Percentiles rank a stretch among this genome's conserved stretches.
Conservation (phyloP, 257 asterid species). For the Solanum phureja region DNA sequence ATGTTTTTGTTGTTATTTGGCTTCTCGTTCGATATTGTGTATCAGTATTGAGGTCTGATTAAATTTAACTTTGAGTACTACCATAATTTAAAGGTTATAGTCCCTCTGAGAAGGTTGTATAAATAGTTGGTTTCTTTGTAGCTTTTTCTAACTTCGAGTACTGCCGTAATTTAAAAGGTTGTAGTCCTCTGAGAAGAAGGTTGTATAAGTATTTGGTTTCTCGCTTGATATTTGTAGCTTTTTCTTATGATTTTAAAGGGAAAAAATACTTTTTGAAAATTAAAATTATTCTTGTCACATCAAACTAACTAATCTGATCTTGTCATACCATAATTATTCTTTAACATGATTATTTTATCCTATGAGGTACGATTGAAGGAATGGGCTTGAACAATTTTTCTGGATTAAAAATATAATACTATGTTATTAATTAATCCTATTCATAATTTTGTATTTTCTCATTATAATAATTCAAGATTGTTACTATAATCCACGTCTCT, state of each 20-base stretch:
- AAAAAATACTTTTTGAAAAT: background rate
- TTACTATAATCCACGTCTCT: background rate
- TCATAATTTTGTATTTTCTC: background rate
- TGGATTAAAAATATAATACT: background rate
- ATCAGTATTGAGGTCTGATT: background rate
- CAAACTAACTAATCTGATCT: background rate
- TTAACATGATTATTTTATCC: background rate
- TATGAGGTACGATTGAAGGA: background rate
- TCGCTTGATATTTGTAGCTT: background rate
- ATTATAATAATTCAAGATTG: background rate
- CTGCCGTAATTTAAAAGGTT: rapidly evolving
- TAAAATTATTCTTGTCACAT: background rate
- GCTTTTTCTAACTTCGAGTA: background rate
- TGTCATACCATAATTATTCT: background rate
- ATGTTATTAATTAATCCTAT: background rate
- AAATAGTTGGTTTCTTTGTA: background rate
- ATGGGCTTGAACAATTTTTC: background rate
- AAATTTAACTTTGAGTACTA: rapidly evolving
- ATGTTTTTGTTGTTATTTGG: background rate
- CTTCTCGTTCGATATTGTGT: rapidly evolving
- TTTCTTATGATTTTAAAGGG: background rate
- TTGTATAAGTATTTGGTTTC: no score
- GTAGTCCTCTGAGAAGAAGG: no score
- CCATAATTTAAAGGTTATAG: rapidly evolving
- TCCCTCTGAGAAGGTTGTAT: no score